Conservation (phyloP, 2,329 filamentous ascomycete genomes). For the Kalmusia sp. region DNA sequence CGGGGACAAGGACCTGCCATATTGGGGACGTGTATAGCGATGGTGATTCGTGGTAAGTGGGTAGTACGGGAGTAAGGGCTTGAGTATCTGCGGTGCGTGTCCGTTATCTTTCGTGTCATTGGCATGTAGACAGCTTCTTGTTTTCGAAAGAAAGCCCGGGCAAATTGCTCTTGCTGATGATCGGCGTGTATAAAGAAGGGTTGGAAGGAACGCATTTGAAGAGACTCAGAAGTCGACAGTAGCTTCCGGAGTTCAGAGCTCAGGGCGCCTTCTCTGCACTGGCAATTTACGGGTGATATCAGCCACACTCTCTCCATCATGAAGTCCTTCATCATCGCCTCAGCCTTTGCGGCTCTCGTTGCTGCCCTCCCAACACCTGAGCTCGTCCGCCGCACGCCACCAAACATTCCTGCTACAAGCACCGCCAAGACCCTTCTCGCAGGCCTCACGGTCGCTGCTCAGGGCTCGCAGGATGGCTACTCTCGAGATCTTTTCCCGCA, state of each 20-base stretch:
- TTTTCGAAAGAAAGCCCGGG: background rate
- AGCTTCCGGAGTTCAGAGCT: too few species aligned
- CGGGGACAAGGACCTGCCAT: constrained; percentile 32
- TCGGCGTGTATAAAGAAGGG: constrained; percentile 24
- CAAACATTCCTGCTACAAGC: constrained; percentile 68
- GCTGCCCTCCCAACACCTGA: constrained; percentile 39
- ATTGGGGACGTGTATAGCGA: constrained; percentile 27
- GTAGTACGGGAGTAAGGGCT: constrained; percentile 20
- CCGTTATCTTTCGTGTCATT: constrained; percentile 5
- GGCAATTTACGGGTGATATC: background rate
- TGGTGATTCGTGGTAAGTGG: constrained; percentile 18
- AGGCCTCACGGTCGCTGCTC: constrained; percentile 63
- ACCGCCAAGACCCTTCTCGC: constrained; percentile 66
- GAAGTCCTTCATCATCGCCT: constrained; percentile 38
- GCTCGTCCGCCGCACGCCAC: constrained; percentile 52
- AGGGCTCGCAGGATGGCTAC: constrained; percentile 65
- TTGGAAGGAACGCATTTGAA: constrained; percentile 11
- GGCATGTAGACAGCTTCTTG: constrained; percentile 2
- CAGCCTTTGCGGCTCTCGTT: constrained; percentile 24
- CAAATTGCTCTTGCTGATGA: background rate
- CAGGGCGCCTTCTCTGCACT: background rate
- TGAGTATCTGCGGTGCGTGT: constrained; percentile 6
- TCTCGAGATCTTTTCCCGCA: constrained; percentile 72
- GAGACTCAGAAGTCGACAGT: too few species aligned
- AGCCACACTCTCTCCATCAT: constrained; percentile 23